Conservation (phyloP, 2,329 filamentous ascomycete genomes). For the Fusarium longipes region DNA sequence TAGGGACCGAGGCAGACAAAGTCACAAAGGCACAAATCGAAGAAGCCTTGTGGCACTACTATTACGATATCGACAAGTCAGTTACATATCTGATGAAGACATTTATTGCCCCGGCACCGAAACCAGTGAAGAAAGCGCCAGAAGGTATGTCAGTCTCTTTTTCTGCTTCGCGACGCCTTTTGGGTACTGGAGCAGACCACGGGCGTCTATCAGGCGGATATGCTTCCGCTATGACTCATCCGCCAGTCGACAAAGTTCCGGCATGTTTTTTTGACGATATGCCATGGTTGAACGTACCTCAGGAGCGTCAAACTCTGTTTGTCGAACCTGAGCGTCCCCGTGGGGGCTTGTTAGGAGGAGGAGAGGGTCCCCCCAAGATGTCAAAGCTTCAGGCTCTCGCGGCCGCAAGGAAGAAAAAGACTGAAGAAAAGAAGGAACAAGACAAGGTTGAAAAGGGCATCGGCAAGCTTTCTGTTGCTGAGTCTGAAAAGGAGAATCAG, state of each 20-base stretch:
- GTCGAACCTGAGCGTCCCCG: conserved; percentile 65
- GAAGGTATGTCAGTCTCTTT: conserved; percentile 58
- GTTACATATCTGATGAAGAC: conserved; percentile 82
- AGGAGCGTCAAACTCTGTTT: conserved; percentile 72
- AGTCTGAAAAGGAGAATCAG: conserved; percentile 48
- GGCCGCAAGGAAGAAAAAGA: conserved; percentile 86
- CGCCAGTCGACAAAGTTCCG: conserved; percentile 44
- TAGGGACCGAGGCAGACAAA: conserved; percentile 70
- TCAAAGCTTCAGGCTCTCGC: conserved; percentile 94
- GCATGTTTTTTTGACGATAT: conserved; percentile 81
- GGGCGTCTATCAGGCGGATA: conserved; percentile 32
- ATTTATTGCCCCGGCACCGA: conserved; percentile 60
- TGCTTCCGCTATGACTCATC: conserved; percentile 28
- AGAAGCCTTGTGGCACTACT: conserved; percentile 94
- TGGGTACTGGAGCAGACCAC: conserved; percentile 50
- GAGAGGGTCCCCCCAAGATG: conserved; percentile 72
- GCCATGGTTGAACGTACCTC: conserved; percentile 83
- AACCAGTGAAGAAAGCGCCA: conserved; percentile 56
- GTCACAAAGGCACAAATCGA: conserved; percentile 77
- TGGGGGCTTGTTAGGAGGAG: conserved; percentile 82
- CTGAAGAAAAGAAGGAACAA: conserved; percentile 67
- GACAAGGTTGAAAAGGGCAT: conserved; percentile 46
- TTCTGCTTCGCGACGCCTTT: conserved; percentile 44
- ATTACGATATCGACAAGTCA: conserved; percentile 89
- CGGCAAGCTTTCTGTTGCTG: conserved; percentile 49